Percentiles rank a stretch among this genome's conserved stretches.
Evolutionary conservation across 345 rosid genomes (phyloP).

Genomic region (Dipteronia dyeriana): DNA sequence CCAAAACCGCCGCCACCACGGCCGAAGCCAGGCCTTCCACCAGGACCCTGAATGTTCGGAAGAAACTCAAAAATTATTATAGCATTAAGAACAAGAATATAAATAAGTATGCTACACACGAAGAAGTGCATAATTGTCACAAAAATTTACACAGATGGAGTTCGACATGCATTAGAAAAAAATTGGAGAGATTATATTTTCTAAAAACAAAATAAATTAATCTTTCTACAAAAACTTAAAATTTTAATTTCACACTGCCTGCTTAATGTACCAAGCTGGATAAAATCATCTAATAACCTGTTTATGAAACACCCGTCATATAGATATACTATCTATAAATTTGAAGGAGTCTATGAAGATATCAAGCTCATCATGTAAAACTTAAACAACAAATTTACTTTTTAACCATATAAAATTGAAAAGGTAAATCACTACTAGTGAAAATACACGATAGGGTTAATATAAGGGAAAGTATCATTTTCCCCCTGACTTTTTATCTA

Average conservation of each 20-base stretch:
- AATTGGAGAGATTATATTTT: not conserved
- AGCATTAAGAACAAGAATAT: not conserved
- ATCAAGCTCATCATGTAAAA: too few relatives aligned
- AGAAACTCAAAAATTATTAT: not conserved
- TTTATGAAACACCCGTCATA: not conserved
- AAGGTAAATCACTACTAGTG: not conserved
- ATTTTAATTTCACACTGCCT: not conserved
- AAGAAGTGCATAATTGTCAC: not conserved
- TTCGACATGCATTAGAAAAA: not conserved
- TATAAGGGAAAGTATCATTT: too few relatives aligned
- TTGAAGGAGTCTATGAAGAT: not conserved
- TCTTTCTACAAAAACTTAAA: not conserved
- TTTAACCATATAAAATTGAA: not conserved
- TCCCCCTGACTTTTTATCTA: too few relatives aligned
- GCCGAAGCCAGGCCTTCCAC: conserved; percentile 69
- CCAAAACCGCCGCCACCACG: conserved; percentile 72
- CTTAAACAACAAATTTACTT: not conserved
- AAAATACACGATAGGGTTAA: too few relatives aligned
- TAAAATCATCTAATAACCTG: not conserved
- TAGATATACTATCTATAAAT: not conserved
- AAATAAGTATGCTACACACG: not conserved
- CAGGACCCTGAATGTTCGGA: conserved; percentile 44
- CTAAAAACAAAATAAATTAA: not conserved
- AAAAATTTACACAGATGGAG: not conserved
- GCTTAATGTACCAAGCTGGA: not conserved